Conservation (phyloP, 306 rosid species). For the Phaseolus lunatus region DNA sequence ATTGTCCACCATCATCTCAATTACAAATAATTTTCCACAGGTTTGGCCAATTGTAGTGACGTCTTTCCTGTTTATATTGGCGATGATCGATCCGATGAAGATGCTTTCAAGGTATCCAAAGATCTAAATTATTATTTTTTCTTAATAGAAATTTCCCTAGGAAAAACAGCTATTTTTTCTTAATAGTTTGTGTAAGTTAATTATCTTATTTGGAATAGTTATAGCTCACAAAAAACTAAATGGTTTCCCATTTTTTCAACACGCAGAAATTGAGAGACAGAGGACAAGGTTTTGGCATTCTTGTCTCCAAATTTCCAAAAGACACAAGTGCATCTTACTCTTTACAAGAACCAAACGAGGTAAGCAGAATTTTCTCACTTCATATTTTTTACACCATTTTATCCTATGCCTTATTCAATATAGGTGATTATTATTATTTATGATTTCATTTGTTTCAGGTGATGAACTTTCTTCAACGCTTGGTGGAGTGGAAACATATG, state of each 20-base stretch:
- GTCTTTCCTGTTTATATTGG: conserved; percentile 90
- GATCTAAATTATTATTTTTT: not conserved
- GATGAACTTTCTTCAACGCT: conserved; percentile 71
- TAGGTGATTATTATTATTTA: not conserved
- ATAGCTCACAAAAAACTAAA: conserved; percentile 4
- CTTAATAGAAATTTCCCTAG: not conserved
- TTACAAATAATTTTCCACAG: conserved; percentile 49
- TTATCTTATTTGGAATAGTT: not conserved
- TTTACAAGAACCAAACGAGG: conserved; percentile 86
- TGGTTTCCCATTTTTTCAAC: not conserved
- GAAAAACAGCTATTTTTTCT: not conserved
- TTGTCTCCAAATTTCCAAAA: conserved; percentile 84
- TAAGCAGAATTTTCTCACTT: conserved; percentile 45
- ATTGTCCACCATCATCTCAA: conserved; percentile 29
- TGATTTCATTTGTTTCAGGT: conserved; percentile 53
- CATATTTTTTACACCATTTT: not conserved
- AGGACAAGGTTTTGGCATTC: conserved; percentile 95
- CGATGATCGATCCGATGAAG: conserved; percentile 87
- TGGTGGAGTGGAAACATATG: conserved; percentile 65
- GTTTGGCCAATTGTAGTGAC: conserved; percentile 72
- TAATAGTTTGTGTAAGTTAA: not conserved
- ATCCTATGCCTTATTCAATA: not conserved
- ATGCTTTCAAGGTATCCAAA: conserved; percentile 88
- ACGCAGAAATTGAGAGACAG: conserved; percentile 71
- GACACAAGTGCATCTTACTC: conserved; percentile 90